Conservation (phyloP, 2,329 filamentous ascomycete genomes). For the Pseudopyricularia javanii region DNA sequence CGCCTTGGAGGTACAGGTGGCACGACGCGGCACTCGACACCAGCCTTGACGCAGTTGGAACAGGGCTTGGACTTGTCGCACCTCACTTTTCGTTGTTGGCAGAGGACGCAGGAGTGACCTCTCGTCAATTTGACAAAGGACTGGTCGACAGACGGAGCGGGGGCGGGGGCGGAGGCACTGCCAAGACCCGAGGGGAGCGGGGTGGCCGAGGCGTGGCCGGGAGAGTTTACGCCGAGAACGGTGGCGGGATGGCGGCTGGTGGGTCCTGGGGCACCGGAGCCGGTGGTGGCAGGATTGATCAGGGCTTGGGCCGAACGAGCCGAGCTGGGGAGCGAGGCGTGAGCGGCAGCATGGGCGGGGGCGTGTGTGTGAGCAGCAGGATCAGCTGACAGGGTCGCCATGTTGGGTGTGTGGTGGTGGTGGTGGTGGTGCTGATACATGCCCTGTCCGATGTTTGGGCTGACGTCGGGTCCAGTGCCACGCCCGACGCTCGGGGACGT, state of each 20-base stretch:
- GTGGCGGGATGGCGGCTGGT: neutral
- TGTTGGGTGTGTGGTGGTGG: neutral
- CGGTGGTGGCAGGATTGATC: neutral
- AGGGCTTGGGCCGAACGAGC: neutral
- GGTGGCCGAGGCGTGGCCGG: neutral
- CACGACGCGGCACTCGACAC: slow-evolving; percentile 48
- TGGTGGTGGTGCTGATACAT: neutral
- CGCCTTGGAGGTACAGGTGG: slow-evolving; percentile 41
- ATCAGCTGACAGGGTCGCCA: neutral
- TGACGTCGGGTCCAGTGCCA: neutral
- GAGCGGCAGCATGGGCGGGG: slow-evolving; percentile 7
- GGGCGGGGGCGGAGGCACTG: slow-evolving; percentile 14
- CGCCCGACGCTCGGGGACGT: neutral
- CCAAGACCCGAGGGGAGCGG: neutral
- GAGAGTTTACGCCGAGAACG: neutral
- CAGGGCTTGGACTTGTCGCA: slow-evolving; percentile 65
- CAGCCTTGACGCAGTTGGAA: slow-evolving; percentile 52
- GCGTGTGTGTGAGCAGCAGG: neutral
- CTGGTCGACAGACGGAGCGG: slow-evolving; percentile 19
- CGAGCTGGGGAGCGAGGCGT: neutral
- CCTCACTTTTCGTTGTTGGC: slow-evolving; percentile 65
- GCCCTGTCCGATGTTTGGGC: neutral
- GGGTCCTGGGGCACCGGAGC: neutral
- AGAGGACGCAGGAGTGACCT: slow-evolving; percentile 55
- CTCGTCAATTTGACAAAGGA: slow-evolving; percentile 41